A percentile compares a stretch with the other conserved stretches of the same genome.
These are phyloP conservation scores for Dunaliella sp. DNA, from an alignment of 139 green algal genomes.

Conservation along the genomic window DNA sequence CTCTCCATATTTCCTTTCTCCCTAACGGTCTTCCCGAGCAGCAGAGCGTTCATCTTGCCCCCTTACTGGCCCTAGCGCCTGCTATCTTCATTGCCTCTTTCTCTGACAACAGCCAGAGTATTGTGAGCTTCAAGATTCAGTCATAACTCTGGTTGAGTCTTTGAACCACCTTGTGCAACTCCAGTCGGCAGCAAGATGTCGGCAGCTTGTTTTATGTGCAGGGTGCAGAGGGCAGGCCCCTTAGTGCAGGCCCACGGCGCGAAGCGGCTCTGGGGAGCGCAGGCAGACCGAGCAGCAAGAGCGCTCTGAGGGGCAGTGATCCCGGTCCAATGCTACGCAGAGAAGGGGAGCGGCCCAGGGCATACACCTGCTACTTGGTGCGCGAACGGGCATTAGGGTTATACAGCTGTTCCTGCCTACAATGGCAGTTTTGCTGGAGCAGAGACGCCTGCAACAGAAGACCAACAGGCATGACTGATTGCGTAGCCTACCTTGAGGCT, in stretches of 20 bases:
- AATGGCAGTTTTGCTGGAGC: no score
- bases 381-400: no score
- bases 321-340: not conserved
- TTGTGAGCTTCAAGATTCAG: no score
- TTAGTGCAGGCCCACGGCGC: not conserved
- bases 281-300: not conserved
- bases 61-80: not conserved
- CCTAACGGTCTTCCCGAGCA: no score
- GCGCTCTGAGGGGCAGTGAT: not conserved
- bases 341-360: not conserved
- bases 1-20: no score
- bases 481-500: no score
- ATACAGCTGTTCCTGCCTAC: no score
- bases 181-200: not conserved
- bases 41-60: no score
- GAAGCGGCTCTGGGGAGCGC: not conserved
- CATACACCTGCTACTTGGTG: conserved; percentile 10
- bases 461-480: no score
- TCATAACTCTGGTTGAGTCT: no score
- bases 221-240: not conserved
- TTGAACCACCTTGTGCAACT: no score
- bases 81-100: not conserved
- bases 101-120: not conserved
- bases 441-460: no score
- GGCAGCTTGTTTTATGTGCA: not conserved